These are phyloP conservation scores for Aspergillus pseudotamarii DNA, from an alignment of 2,329 filamentous ascomycete species.

Conservation along the genomic window DNA sequence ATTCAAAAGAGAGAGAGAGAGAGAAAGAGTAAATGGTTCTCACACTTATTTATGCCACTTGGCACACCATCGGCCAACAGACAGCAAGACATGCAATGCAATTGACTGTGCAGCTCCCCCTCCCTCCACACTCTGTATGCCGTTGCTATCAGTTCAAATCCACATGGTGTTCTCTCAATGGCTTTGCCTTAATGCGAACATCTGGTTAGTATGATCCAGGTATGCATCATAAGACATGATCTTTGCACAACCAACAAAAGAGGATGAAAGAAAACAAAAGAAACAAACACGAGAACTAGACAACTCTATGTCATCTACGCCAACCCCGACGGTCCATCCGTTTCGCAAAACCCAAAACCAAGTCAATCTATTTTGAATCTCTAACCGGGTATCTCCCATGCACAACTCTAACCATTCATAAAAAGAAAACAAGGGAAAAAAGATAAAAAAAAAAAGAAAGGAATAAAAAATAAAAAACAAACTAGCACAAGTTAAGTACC, in stretches of 20 bases:
- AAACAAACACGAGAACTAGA: not conserved
- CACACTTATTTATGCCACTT: not conserved
- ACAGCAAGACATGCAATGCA: not conserved
- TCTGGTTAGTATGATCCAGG: not conserved
- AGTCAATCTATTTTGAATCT: not conserved
- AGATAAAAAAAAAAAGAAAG: no score
- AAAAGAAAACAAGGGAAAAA: not conserved
- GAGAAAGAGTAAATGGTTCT: not conserved
- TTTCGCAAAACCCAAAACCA: not conserved
- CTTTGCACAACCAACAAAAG: not conserved
- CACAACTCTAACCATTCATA: not conserved
- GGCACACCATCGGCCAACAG: not conserved
- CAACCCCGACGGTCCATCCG: not conserved
- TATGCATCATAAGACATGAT: not conserved
- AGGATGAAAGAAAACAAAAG: not conserved
- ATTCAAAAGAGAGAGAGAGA: not conserved
- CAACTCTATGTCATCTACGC: not conserved
- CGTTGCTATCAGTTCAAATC: not conserved
- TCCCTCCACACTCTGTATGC: not conserved
- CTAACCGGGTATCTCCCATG: slow-evolving; percentile 6
- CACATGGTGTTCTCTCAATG: not conserved
- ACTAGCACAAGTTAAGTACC: not conserved
- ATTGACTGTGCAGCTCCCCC: not conserved
- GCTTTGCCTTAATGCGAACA: not conserved
- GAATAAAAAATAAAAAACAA: not conserved